phyloP scores from a whole-genome alignment of 2,329 filamentous ascomycete genomes.

The Macrophomina pseudophaseolina region DNA sequence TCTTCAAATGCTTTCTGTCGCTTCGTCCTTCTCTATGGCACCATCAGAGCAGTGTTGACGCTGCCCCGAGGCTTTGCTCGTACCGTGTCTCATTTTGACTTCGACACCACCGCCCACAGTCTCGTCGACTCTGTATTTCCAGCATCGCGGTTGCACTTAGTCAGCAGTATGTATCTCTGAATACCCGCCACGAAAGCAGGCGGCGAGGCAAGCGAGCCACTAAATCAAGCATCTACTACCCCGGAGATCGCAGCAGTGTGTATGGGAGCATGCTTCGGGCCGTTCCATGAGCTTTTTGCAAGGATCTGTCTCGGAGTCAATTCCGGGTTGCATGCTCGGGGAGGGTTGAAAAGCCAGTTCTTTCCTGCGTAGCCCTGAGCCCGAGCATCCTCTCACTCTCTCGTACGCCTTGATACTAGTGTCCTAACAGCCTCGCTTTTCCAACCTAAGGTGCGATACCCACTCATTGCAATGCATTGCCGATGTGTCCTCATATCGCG shows the following conservation, averaged over 20 bases:
- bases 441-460: not conserved
- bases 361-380: too few relatives aligned
- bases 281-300: conserved; percentile 1
- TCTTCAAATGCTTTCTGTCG: not conserved
- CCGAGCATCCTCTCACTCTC: not conserved
- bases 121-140: too few relatives aligned
- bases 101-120: too few relatives aligned
- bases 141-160: not conserved
- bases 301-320: not conserved
- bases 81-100: too few relatives aligned
- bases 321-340: not conserved
- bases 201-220: not conserved
- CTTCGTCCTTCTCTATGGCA: too few relatives aligned
- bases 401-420: not conserved
- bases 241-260: not conserved
- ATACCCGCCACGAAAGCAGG: not conserved
- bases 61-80: too few relatives aligned
- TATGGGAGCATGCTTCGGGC: not conserved
- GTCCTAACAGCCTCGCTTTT: not conserved
- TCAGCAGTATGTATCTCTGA: not conserved
- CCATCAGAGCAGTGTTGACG: too few relatives aligned
- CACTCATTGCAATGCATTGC: not conserved
- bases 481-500: not conserved
- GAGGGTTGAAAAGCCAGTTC: not conserved
- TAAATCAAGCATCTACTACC: not conserved